Conservation (phyloP, 139 green algal species). For the Trebouxia sp. region DNA sequence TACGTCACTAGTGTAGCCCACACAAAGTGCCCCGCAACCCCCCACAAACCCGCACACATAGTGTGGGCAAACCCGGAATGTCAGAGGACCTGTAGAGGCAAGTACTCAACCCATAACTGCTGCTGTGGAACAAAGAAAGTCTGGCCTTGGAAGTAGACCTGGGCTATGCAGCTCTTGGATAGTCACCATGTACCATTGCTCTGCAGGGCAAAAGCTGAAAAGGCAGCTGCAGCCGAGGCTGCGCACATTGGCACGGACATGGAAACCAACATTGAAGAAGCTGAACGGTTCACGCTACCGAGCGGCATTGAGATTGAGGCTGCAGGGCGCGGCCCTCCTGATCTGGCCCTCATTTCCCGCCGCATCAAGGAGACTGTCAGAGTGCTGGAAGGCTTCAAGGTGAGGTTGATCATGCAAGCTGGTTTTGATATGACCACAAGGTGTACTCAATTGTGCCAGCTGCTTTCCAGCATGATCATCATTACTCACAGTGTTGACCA, state of each 20-base stretch:
- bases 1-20: too few species aligned
- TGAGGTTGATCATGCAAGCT: conserved; percentile 52
- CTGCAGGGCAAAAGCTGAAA: conserved; percentile 41
- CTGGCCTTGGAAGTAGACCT: too few species aligned
- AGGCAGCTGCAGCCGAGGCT: conserved; percentile 61
- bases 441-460: too few species aligned
- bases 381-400: conserved; percentile 84
- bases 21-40: too few species aligned
- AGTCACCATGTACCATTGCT: not conserved
- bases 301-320: conserved; percentile 49
- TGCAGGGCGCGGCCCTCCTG: conserved; percentile 15
- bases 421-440: too few species aligned
- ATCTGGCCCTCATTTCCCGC: conserved; percentile 49
- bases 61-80: too few species aligned
- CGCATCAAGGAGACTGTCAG: conserved; percentile 72
- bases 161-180: not conserved
- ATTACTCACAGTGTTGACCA: too few species aligned
- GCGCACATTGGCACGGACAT: conserved; percentile 55
- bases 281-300: conserved; percentile 56
- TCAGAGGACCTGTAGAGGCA: too few species aligned
- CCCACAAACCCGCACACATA: too few species aligned
- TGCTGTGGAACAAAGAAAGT: too few species aligned
- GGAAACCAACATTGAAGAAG: conserved; percentile 69
- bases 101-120: too few species aligned
- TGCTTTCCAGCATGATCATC: too few species aligned